Conservation (phyloP, 495 filamentous ascomycete species). For the Hypoxylon trugodes region DNA sequence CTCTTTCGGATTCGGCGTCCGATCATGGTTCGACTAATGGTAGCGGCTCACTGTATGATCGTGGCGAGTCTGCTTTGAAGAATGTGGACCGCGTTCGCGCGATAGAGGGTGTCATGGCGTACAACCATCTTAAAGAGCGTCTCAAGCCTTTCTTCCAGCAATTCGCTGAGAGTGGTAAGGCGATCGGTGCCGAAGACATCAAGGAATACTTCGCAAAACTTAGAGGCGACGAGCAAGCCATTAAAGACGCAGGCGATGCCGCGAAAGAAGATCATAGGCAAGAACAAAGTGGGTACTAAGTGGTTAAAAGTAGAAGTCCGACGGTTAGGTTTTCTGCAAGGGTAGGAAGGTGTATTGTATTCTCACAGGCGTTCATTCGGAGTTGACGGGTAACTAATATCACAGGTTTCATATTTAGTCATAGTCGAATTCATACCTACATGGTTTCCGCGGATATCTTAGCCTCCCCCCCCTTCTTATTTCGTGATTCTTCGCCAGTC, state of each 20-base stretch:
- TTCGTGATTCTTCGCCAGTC: background rate
- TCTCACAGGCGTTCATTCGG: background rate
- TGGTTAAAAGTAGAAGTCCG: background rate
- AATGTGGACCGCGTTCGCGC: constrained; percentile 90
- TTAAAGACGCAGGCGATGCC: constrained; percentile 56
- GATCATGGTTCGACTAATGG: constrained; percentile 59
- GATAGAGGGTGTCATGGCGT: constrained; percentile 97
- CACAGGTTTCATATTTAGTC: constrained; percentile 18
- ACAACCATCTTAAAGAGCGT: constrained; percentile 93
- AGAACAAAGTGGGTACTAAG: constrained; percentile 68
- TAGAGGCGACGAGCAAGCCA: constrained; percentile 78
- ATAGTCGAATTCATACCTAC: constrained; percentile 12
- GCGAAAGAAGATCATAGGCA: constrained; percentile 57
- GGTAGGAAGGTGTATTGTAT: constrained; percentile 1
- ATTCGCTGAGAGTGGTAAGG: constrained; percentile 87
- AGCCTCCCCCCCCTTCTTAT: background rate
- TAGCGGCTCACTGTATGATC: constrained; percentile 79
- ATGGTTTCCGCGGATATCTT: background rate
- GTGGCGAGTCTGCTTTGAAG: constrained; percentile 87
- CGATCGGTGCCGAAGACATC: constrained; percentile 92
- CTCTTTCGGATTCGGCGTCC: constrained; percentile 64
- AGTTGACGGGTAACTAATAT: constrained; percentile 19
- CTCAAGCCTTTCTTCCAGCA: constrained; percentile 91
- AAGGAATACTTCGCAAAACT: constrained; percentile 94
- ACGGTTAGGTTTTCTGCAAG: background rate